These are phyloP conservation scores for Neonectria ditissima DNA, from an alignment of 2,329 filamentous ascomycete genomes.

Conservation along the genomic window DNA sequence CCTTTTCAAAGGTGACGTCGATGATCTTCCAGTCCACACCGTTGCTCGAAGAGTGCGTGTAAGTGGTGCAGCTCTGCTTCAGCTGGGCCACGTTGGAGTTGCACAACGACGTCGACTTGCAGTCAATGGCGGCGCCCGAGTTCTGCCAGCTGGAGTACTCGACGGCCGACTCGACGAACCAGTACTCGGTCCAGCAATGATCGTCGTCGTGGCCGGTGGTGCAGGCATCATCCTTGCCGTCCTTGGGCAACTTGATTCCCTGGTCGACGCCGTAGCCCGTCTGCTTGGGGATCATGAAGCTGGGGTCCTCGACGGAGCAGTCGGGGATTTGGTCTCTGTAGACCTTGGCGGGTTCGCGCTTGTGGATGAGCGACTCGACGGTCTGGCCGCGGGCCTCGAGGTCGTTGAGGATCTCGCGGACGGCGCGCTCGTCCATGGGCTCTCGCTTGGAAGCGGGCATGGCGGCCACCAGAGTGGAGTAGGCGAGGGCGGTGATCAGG, in stretches of 20 bases:
- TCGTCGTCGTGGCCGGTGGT: conserved; percentile 17
- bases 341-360: conserved; percentile 19
- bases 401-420: conserved; percentile 1
- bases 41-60: conserved; percentile 11
- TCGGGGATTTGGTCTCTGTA: conserved; percentile 19
- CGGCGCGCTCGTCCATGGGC: conserved; percentile 16
- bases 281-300: conserved; percentile 28
- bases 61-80: conserved; percentile 14
- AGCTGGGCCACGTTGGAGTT: conserved; percentile 11
- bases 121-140: conserved; percentile 25
- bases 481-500: conserved; percentile 5
- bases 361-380: conserved; percentile 18
- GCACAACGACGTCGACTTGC: conserved; percentile 14
- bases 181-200: conserved; percentile 30
- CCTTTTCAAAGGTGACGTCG: conserved; percentile 11
- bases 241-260: conserved; percentile 26
- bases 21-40: conserved; percentile 20
- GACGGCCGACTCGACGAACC: conserved; percentile 22
- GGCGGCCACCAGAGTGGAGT: conserved; percentile 7
- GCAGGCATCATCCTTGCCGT: conserved; percentile 21
- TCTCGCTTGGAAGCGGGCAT: conserved; percentile 21
- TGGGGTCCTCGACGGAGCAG: conserved; percentile 18
- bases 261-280: conserved; percentile 22
- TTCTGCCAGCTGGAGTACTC: conserved; percentile 25
- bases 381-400: conserved; percentile 10